Base-by-base conservation (phyloP, 805 yeast genomes). In the Metschnikowia picachoensis region DNA sequence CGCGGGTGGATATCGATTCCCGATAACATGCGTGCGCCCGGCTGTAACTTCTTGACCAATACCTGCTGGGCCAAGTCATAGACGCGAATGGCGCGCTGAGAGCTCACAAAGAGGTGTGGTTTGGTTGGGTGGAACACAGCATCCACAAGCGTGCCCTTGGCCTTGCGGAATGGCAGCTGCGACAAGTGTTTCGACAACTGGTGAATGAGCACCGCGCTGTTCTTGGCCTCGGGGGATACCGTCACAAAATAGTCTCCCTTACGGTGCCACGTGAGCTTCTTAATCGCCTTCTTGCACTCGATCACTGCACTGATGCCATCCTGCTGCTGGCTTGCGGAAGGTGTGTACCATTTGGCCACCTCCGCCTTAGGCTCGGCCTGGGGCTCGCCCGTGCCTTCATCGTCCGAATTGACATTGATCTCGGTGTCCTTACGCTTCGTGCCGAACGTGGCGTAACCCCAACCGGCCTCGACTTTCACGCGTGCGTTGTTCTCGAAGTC, bases 61-160 rank as follows among this genome's bases (percentile, higher is more conserved):
- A 78, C 79, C 73, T 94, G 99, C 59, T 83, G 87, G 27, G 95
- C 80, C 59, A 94, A 77, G 65, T 94, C 96, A 67, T 94, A 94
- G 44, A 94, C 80, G 57, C 96, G 82, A 53, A 94, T 79, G 57
- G 90, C 87, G 61, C 98, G 79, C 72, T 94, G 99, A 10, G 97
- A 87, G 58, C 92, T 90, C 41, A 94, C 98, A 60, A 87, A 87
- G 51, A 94, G 76, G 62, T 88, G 95, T 20, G 99, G 99, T 60
- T 87, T 84, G 71, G 87, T 84, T 29, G 99, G 99, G 68, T 94
- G 99, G 82, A 94, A 94, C 66, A 85, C 86, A 51, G 96, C 97
- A 64, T 90, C 96, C 84, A 90, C 90, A 38, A 91, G 84, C 52
- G 92, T 85, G 55, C 99, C 99, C 72, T 87, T 87, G 31, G 96